Conservation (phyloP, 805 yeast genomes). For the Metschnikowia similis region DNA sequence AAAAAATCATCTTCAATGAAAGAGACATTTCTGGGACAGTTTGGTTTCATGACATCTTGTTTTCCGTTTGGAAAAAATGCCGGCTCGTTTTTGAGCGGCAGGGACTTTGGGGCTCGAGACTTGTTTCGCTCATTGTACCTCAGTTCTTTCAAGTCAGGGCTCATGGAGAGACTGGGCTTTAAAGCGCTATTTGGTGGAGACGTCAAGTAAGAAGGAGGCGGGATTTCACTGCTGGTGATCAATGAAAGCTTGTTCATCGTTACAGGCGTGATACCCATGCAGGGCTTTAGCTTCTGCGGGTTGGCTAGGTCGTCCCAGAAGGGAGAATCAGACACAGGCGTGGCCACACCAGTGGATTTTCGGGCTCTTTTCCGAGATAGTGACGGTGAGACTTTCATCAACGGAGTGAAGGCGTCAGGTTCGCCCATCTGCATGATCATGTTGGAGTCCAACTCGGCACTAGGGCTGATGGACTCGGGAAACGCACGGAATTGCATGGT, state of each 20-base stretch:
- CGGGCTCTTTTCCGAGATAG: constrained; percentile 9
- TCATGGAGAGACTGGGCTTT: constrained; percentile 2
- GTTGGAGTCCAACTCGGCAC: constrained; percentile 38
- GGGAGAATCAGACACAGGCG: constrained; percentile 1
- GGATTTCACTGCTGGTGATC: constrained; percentile 23
- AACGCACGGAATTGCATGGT: constrained; percentile 39
- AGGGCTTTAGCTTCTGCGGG: background rate
- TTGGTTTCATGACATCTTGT: background rate
- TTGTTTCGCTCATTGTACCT: background rate
- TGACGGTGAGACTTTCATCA: constrained; percentile 39
- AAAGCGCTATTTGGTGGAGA: constrained; percentile 22
- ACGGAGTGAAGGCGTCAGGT: constrained; percentile 41
- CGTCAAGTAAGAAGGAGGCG: constrained; percentile 1
- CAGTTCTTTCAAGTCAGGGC: constrained; percentile 3
- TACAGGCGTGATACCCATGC: background rate
- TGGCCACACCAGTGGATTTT: background rate
- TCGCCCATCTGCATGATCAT: constrained; percentile 36
- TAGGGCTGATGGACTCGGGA: constrained; percentile 32
- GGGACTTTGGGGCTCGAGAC: constrained; percentile 7
- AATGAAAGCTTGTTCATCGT: constrained; percentile 32
- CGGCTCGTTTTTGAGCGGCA: constrained; percentile 5
- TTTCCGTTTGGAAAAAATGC: background rate
- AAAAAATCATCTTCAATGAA: constrained; percentile 15
- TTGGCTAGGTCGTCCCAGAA: constrained; percentile 3
- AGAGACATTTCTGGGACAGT: background rate